Percentiles rank a stretch among this genome's conserved stretches.
Conservation (phyloP, 176 grass and related monocot genomes). For the Carex parvula region DNA sequence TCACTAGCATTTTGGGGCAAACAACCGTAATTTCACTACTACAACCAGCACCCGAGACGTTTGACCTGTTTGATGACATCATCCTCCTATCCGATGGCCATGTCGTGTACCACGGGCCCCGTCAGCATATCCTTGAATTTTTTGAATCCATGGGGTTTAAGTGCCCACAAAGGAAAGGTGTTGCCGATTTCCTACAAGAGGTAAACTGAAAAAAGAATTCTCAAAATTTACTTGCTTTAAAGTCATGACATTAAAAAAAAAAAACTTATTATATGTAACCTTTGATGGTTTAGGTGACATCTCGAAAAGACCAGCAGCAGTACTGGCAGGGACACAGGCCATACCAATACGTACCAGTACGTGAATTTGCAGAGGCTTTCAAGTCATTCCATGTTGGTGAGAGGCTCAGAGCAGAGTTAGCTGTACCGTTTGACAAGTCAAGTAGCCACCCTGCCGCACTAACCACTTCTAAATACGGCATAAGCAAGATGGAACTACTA, state of each 20-base stretch:
- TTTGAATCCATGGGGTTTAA: constrained; percentile 60
- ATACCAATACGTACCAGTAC: constrained; percentile 42
- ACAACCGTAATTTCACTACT: constrained; percentile 54
- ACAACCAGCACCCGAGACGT: constrained; percentile 61
- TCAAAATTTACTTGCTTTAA: constrained; percentile 23
- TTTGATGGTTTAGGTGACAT: constrained; percentile 44
- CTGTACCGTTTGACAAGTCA: constrained; percentile 34
- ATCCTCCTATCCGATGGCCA: constrained; percentile 63
- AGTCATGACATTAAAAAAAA: not conserved
- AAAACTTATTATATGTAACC: not conserved
- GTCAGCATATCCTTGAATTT: constrained; percentile 56
- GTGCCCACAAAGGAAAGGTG: constrained; percentile 53
- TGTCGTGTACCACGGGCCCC: constrained; percentile 62
- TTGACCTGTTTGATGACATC: constrained; percentile 55
- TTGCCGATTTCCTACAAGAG: constrained; percentile 68
- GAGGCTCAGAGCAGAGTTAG: constrained; percentile 28
- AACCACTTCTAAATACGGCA: constrained; percentile 40
- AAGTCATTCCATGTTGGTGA: constrained; percentile 41
- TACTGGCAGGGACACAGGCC: constrained; percentile 36
- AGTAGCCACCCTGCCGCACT: constrained; percentile 43
- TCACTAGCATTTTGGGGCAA: constrained; percentile 43
- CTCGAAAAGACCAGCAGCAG: constrained; percentile 49
- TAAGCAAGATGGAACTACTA: constrained; percentile 41
- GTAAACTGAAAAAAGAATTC: constrained; percentile 48
- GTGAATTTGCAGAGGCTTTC: constrained; percentile 48